Percentiles rank a stretch among this genome's conserved stretches.
Conservation (phyloP, 2,329 filamentous ascomycete genomes). For the Epicoccum sorghinum region DNA sequence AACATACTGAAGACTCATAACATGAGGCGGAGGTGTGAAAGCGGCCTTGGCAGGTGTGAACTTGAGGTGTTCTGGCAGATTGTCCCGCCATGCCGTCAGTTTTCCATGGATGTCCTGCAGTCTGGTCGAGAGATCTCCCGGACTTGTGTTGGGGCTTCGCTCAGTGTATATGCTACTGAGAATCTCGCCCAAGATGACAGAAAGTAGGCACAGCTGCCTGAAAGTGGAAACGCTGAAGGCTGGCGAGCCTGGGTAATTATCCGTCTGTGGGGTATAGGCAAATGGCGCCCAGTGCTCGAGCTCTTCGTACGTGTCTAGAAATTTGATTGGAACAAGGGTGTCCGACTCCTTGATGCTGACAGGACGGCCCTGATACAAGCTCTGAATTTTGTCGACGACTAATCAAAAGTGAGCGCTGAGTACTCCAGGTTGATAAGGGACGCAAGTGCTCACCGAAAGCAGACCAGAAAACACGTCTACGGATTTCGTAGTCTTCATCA, state of each 20-base stretch:
- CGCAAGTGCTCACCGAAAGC: constrained; percentile 43
- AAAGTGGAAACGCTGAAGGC: constrained; percentile 55
- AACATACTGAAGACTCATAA: constrained; percentile 33
- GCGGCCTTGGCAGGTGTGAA: constrained; percentile 41
- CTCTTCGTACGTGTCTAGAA: constrained; percentile 60
- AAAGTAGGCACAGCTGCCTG: constrained; percentile 51
- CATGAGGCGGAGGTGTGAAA: constrained; percentile 46
- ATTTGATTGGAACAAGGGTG: constrained; percentile 54
- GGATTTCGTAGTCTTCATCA: constrained; percentile 55
- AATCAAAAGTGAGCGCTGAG: constrained; percentile 8
- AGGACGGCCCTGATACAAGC: constrained; percentile 61
- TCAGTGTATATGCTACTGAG: constrained; percentile 48
- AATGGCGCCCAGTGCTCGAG: constrained; percentile 59
- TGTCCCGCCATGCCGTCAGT: constrained; percentile 51
- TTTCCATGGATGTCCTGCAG: constrained; percentile 49
- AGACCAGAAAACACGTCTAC: constrained; percentile 54
- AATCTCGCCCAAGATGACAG: constrained; percentile 54
- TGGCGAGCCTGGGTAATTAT: constrained; percentile 42
- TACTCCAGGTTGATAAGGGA: not conserved
- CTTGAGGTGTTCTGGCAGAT: constrained; percentile 52
- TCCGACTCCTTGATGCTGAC: constrained; percentile 55
- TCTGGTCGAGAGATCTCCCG: constrained; percentile 45
- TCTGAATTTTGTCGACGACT: constrained; percentile 60
- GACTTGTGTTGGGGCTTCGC: constrained; percentile 39
- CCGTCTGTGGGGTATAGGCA: constrained; percentile 34